A percentile compares a stretch with the other conserved stretches of the same genome.
These are phyloP conservation scores for Penicillium arizonense DNA, from an alignment of 495 filamentous ascomycete genomes.

Conservation along the genomic window DNA sequence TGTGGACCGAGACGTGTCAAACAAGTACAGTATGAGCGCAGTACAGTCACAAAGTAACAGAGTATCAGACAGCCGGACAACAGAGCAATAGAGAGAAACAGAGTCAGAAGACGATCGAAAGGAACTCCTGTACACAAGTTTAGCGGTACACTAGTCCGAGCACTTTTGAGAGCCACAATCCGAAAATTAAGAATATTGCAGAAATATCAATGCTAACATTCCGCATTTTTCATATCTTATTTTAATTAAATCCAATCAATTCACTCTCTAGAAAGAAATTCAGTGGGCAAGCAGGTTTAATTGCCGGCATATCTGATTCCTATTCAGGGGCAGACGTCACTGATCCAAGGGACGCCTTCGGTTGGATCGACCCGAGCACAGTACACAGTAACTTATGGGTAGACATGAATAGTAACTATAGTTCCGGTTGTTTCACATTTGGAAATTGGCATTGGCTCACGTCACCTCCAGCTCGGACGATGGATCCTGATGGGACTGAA, in stretches of 20 bases:
- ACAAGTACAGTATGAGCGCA: neutral
- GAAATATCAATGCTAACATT: too few species aligned
- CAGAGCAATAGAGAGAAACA: neutral
- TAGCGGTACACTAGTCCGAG: constrained; percentile 15
- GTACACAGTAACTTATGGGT: neutral
- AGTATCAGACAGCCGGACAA: neutral
- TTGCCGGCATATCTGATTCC: constrained; percentile 6
- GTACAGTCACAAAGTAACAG: too few species aligned
- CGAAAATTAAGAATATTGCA: too few species aligned
- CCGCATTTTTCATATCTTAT: neutral
- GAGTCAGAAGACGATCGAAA: constrained; percentile 2
- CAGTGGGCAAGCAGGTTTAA: neutral
- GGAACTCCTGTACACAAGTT: constrained; percentile 2
- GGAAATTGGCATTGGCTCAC: constrained; percentile 3
- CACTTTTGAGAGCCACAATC: neutral
- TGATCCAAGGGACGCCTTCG: constrained; percentile 2
- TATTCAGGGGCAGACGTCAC: constrained; percentile 1
- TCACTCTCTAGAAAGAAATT: neutral
- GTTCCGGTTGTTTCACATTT: neutral
- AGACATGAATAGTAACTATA: neutral
- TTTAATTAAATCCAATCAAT: neutral
- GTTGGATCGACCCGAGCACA: neutral
- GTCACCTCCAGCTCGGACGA: neutral
- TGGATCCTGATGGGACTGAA: neutral
- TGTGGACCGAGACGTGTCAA: constrained; percentile 6